These are phyloP conservation scores for Graphiopsis chlorocephala DNA, from an alignment of 2,329 filamentous ascomycete species.

Conservation along the genomic window DNA sequence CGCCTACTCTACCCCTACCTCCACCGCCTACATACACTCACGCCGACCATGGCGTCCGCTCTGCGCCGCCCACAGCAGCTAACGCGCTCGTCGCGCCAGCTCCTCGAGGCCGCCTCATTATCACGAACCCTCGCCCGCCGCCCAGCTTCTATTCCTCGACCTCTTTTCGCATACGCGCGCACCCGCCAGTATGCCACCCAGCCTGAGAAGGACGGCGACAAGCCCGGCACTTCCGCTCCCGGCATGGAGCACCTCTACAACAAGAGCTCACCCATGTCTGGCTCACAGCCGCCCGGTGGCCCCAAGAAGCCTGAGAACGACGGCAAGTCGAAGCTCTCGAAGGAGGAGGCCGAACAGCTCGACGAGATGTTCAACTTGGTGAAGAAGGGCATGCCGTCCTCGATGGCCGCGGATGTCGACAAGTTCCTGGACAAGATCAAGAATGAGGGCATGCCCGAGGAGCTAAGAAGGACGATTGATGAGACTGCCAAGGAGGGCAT, in stretches of 20 bases:
- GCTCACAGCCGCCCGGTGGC: slow-evolving; percentile 34
- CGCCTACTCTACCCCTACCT: not conserved
- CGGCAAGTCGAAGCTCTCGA: slow-evolving; percentile 46
- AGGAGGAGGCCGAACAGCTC: slow-evolving; percentile 58
- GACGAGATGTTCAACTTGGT: slow-evolving; percentile 56
- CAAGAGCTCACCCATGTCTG: slow-evolving; percentile 40
- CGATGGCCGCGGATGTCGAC: slow-evolving; percentile 60
- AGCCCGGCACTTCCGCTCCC: slow-evolving; percentile 37
- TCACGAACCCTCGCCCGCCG: slow-evolving; percentile 35
- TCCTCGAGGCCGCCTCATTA: slow-evolving; percentile 33
- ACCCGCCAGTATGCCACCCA: slow-evolving; percentile 44
- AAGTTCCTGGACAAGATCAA: slow-evolving; percentile 62
- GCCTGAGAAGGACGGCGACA: slow-evolving; percentile 27
- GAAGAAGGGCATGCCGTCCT: slow-evolving; percentile 58
- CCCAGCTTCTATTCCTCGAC: slow-evolving; percentile 42
- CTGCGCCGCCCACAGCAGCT: slow-evolving; percentile 36
- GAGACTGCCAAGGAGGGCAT: slow-evolving; percentile 51
- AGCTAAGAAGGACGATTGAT: slow-evolving; percentile 63
- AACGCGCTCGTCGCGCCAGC: slow-evolving; percentile 34
- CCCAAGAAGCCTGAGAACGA: slow-evolving; percentile 39
- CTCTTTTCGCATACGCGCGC: slow-evolving; percentile 43
- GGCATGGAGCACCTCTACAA: slow-evolving; percentile 48
- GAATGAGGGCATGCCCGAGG: slow-evolving; percentile 66
- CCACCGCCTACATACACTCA: not conserved
- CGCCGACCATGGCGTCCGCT: slow-evolving; percentile 32